Evolutionary conservation across 306 rosid genomes (phyloP), one percentile per base, ranked within the genome.

Genomic region (Glycine tomentella): DNA sequence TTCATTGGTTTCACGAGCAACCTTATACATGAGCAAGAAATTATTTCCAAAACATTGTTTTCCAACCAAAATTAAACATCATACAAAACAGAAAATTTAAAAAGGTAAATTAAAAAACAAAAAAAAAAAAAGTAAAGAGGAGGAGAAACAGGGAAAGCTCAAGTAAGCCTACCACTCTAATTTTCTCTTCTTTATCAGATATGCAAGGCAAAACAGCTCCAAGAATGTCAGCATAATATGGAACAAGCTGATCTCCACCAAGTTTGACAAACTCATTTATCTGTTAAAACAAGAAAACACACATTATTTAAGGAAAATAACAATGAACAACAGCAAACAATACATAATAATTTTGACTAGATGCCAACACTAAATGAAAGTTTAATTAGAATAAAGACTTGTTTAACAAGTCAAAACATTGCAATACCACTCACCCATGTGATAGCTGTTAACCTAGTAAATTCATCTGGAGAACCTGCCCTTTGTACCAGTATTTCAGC

Each of bases 121-220:
- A n/a, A n/a, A n/a, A n/a, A n/a, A n/a, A n/a, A n/a, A n/a, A n/a
- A 70, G 7, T n/a, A 49, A 66, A 38, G 10, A 9, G 13, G 10
- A 33, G 55, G 81, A 34, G 81, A 40, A 51, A 78, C 5, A 70
- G 34, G 40, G 80, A 79, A 84, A 42, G 50, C 36, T 52, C 53
- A 34, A 80, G 64, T 53, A 48, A 77, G 79, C 85, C 62, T 79
- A 95, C 99, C 97, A 95, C 98, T 90, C 98, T 87, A 81, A 95
- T 95, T 88, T 95, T 95, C 86, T 95, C 99, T 87, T 95, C 99
- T 92, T 91, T 95, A 90, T 95, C 99, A 13, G 99, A 91, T 85
- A 95, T 95, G 90, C 96, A 95, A 69, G 99, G 99, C 77, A 95
- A 82, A 84, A 95, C 92, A 75, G 97, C 99, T 68, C 98, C 98